Evolutionary conservation across 2,329 filamentous ascomycete genomes (phyloP).

Genomic region (Aspergillus melleus): DNA sequence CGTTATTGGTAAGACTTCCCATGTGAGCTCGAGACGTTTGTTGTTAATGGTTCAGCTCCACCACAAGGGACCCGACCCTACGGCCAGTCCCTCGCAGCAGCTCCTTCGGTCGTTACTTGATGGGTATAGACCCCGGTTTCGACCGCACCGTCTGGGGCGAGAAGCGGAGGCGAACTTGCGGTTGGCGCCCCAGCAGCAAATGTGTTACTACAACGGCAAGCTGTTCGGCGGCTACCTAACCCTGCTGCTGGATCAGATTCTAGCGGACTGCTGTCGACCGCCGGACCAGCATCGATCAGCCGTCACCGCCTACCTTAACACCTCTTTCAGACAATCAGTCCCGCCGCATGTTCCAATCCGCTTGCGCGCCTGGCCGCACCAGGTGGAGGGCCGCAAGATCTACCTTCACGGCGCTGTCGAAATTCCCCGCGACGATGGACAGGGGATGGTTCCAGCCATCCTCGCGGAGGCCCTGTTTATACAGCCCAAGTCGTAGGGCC

Average conservation of each 20-base stretch:
- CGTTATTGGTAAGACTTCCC: no score
- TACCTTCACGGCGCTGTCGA: background rate
- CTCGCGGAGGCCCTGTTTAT: background rate
- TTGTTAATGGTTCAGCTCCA: no score
- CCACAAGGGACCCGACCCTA: no score
- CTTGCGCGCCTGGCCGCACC: background rate
- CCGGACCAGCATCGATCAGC: background rate
- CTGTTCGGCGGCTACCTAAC: background rate
- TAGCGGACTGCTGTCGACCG: background rate
- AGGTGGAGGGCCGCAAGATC: background rate
- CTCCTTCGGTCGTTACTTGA: background rate
- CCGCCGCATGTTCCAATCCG: background rate
- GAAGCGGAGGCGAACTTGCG: background rate
- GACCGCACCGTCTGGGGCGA: background rate
- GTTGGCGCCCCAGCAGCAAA: background rate
- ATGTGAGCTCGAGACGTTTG: no score
- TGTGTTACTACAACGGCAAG: slow-evolving; percentile 1
- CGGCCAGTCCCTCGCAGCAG: background rate
- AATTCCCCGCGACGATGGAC: background rate
- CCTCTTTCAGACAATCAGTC: background rate
- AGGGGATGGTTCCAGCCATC: background rate
- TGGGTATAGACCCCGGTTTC: background rate
- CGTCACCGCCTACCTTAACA: background rate
- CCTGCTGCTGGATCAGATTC: background rate
- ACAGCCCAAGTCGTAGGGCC: background rate